phyloP scores from a whole-genome alignment of 176 grass and related monocot genomes.

The Cenchrus purpureus region DNA sequence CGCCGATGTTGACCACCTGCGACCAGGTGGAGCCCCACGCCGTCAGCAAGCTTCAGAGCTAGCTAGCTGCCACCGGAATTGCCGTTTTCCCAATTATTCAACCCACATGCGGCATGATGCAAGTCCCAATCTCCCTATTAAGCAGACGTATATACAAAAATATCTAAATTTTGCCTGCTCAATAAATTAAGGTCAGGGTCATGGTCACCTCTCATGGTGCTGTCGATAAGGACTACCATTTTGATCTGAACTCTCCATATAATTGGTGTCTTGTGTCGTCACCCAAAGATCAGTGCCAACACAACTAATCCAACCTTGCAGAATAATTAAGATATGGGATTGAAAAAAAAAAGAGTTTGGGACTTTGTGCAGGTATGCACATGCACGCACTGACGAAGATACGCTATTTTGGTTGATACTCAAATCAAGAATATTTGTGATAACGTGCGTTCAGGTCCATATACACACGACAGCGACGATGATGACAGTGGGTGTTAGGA shows the following conservation, averaged over 20 bases:
- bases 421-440: not conserved
- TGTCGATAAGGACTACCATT: not conserved
- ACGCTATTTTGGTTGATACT: not conserved
- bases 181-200: not conserved
- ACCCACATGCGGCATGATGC: not conserved
- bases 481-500: constrained; percentile 13
- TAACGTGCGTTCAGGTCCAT: constrained; percentile 1
- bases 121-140: not conserved
- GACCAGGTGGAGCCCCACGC: no score
- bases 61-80: not conserved
- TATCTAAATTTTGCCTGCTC: not conserved
- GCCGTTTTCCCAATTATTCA: constrained; percentile 2
- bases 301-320: constrained; percentile 31
- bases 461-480: constrained; percentile 11
- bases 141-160: not conserved
- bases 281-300: not conserved
- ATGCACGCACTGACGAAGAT: not conserved
- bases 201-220: constrained; percentile 3
- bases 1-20: no score
- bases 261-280: not conserved
- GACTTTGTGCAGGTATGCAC: constrained; percentile 13
- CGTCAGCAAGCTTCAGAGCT: not conserved
- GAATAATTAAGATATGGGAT: no score
- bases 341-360: not conserved
- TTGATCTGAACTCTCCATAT: not conserved